Conservation (phyloP, 345 rosid species). For the Sisymbrium altissimum region DNA sequence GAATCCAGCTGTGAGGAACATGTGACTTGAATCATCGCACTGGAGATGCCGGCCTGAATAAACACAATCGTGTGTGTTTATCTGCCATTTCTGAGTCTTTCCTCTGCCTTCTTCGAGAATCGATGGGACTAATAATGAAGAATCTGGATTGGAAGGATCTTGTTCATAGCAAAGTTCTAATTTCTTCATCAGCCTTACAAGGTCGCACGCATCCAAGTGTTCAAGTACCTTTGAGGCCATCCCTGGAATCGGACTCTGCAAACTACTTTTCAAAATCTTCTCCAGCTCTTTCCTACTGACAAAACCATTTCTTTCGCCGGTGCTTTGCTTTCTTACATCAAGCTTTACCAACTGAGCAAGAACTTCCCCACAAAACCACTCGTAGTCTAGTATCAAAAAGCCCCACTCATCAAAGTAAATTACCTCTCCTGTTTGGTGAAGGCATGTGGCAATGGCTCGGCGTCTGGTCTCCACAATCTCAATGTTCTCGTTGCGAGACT, state of each 20-base stretch:
- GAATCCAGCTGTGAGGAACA: conserved; percentile 86
- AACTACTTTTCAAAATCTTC: conserved; percentile 63
- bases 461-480: conserved; percentile 70
- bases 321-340: conserved; percentile 60
- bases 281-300: conserved; percentile 69
- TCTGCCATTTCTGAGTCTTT: conserved; percentile 77
- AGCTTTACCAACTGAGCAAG: conserved; percentile 73
- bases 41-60: conserved; percentile 86
- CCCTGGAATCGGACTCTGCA: conserved; percentile 86
- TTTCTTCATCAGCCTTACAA: conserved; percentile 80
- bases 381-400: conserved; percentile 68
- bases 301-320: conserved; percentile 57
- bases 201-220: conserved; percentile 65
- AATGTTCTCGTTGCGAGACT: conserved; percentile 64
- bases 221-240: conserved; percentile 80
- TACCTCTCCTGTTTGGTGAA: conserved; percentile 85
- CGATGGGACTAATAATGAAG: conserved; percentile 69
- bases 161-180: conserved; percentile 77
- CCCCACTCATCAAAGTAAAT: conserved; percentile 78
- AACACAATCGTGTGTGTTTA: conserved; percentile 50
- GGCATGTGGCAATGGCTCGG: conserved; percentile 76
- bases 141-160: conserved; percentile 72
- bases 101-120: conserved; percentile 97
- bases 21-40: conserved; percentile 87
- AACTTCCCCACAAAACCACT: conserved; percentile 87